Percentiles rank a stretch among this genome's conserved stretches.
Conservation (phyloP, 768 basidiomycete genomes). For the Austroboletus eburneus region DNA sequence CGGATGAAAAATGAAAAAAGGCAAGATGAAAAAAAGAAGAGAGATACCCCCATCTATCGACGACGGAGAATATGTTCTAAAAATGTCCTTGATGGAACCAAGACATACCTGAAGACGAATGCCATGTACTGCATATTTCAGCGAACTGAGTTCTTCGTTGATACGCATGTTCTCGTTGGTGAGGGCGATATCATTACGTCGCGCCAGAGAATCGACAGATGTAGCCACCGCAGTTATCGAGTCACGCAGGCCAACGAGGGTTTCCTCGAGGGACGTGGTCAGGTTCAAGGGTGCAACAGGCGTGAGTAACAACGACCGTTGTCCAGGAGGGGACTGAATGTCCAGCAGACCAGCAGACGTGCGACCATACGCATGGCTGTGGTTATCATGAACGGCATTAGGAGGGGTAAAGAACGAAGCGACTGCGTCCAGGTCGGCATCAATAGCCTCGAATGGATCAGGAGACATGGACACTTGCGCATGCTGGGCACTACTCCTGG, state of each 20-base stretch:
- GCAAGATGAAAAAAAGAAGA: conserved; percentile 7
- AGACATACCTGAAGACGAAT: conserved; percentile 69
- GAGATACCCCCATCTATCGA: not conserved
- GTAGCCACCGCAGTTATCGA: conserved; percentile 57
- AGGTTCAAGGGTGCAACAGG: conserved; percentile 60
- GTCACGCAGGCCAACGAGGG: conserved; percentile 53
- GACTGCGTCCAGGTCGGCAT: conserved; percentile 23
- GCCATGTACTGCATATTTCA: conserved; percentile 69
- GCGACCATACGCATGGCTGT: conserved; percentile 11
- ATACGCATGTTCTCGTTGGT: conserved; percentile 68
- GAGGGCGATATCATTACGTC: conserved; percentile 61
- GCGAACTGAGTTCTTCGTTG: conserved; percentile 67
- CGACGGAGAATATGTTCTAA: conserved; percentile 1
- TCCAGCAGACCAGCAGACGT: conserved; percentile 20
- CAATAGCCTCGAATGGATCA: conserved; percentile 17
- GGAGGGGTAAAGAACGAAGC: conserved; percentile 23
- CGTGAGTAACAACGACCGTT: conserved; percentile 28
- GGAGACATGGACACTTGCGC: conserved; percentile 7
- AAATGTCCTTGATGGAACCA: conserved; percentile 2
- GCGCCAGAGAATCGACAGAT: conserved; percentile 56
- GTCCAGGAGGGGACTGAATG: conserved; percentile 17
- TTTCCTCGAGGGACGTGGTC: conserved; percentile 58
- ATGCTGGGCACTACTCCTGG: conserved; percentile 13
- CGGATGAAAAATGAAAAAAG: not conserved
- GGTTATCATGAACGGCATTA: conserved; percentile 26